Conservation (phyloP, 202 grass and related monocot genomes). For the Setaria italica region DNA sequence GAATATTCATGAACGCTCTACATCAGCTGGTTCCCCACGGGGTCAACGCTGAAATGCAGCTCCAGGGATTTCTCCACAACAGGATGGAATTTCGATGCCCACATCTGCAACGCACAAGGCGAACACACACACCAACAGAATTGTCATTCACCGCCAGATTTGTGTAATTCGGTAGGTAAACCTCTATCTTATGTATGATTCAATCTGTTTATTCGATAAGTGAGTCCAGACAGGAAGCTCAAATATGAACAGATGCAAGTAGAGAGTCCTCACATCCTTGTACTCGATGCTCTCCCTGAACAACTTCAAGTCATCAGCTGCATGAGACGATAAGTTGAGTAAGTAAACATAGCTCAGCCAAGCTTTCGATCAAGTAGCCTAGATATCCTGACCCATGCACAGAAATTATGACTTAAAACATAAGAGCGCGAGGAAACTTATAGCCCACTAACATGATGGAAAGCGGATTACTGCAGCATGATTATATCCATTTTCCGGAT, state of each 20-base stretch:
- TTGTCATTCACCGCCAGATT: neutral
- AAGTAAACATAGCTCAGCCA: neutral
- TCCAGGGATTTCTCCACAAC: slow-evolving; percentile 61
- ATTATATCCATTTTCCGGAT: slow-evolving; percentile 59
- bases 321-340: slow-evolving; percentile 40
- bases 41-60: slow-evolving; percentile 75
- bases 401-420: slow-evolving; percentile 12
- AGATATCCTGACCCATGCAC: neutral
- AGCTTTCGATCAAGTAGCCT: neutral
- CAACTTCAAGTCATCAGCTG: slow-evolving; percentile 72
- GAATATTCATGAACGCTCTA: slow-evolving; percentile 12
- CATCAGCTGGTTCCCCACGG: slow-evolving; percentile 82
- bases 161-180: slow-evolving; percentile 21
- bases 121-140: neutral
- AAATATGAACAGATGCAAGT: slow-evolving; percentile 5
- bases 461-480: slow-evolving; percentile 81
- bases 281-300: slow-evolving; percentile 71
- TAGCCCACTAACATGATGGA: slow-evolving; percentile 66
- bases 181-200: neutral
- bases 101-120: slow-evolving; percentile 62
- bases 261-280: slow-evolving; percentile 67
- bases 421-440: neutral
- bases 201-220: neutral
- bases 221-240: neutral
- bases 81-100: slow-evolving; percentile 63